Evolutionary conservation across 2,329 filamentous ascomycete species (phyloP).

Genomic region (Scorias spongiosa): DNA sequence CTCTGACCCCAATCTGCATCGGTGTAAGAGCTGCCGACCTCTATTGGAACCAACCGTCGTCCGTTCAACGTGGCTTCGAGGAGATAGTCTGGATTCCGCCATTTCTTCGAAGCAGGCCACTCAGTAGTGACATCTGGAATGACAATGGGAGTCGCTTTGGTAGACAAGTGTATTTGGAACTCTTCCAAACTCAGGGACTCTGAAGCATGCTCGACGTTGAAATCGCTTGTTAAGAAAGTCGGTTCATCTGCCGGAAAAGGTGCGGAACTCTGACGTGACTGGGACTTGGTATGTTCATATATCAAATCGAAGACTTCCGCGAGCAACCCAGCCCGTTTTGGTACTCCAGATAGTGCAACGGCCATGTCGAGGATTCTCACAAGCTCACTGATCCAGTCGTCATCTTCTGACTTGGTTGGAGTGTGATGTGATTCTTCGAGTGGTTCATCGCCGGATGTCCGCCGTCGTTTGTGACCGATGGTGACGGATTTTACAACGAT

Average conservation of each 20-base stretch:
- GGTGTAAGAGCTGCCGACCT: conserved; percentile 70
- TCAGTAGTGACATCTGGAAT: conserved; percentile 48
- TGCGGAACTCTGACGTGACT: not conserved
- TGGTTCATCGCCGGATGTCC: not conserved
- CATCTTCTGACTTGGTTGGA: not conserved
- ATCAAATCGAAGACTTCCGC: conserved; percentile 38
- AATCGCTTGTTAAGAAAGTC: conserved; percentile 1
- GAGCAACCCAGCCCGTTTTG: conserved; percentile 34
- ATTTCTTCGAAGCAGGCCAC: conserved; percentile 71
- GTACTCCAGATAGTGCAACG: conserved; percentile 58
- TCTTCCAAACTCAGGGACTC: conserved; percentile 8
- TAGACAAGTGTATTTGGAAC: conserved; percentile 17
- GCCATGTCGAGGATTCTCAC: conserved; percentile 59
- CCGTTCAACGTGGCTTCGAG: conserved; percentile 60
- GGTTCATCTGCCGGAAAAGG: conserved; percentile 6
- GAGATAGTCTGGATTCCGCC: conserved; percentile 62
- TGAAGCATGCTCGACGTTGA: conserved; percentile 3
- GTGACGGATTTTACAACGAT: not conserved
- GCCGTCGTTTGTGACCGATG: not conserved
- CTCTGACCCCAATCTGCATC: conserved; percentile 73
- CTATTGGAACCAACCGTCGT: conserved; percentile 66
- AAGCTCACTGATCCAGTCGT: conserved; percentile 18
- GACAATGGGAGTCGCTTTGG: conserved; percentile 41
- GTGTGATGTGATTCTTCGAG: not conserved
- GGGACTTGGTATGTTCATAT: not conserved